Evolutionary conservation across 176 grass and related monocot species (phyloP), one percentile per base, ranked within the genome.

Genomic region (Juncus effusus): DNA sequence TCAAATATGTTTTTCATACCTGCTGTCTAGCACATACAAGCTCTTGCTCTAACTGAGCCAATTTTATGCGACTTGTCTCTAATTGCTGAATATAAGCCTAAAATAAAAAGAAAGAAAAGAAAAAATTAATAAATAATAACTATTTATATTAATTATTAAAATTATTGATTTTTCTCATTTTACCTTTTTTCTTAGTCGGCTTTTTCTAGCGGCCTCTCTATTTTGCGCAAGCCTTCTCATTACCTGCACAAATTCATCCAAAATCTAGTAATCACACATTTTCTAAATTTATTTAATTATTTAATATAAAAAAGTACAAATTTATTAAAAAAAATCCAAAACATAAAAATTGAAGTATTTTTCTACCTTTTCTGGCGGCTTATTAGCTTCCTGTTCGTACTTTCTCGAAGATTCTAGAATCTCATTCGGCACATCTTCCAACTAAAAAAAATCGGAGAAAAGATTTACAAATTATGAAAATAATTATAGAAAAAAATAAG

Each of bases 71-170:
- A 69, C 95, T 99, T 38, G 95, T 73, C 76, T 99, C 95, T 4
- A 99, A 65, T 52, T 99, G 95, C 54, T 99, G 89, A 84, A 99
- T 85, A 61, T 99, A 99, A 63, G 83, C 95, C 95, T 99, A 13
- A 50, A 7, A 44, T 74, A 76, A 56, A 62, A 2, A 73, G 38
- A 62, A n/a, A 42, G 6, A 42, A 38, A 13, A 10, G n/a, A 72
- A 61, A 40, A 12, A 10, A 7, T 10, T 42, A 56, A 36, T 72
- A 44, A 15, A 42, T 6, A 44, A 19, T 8, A 53, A 54, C 12
- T 12, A 53, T 51, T 60, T 13, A 3, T 13, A 75, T 8, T 62
- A 38, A 51, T 59, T 14, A 74, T 13, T 28, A 62, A n/a, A 44
- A 10, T 62, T 16, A 12, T 59, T 28, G 5, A 0, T 74, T 62